Evolutionary conservation across 108 stramenopile species (phyloP).

Genomic region (Bacterosira constricta): DNA sequence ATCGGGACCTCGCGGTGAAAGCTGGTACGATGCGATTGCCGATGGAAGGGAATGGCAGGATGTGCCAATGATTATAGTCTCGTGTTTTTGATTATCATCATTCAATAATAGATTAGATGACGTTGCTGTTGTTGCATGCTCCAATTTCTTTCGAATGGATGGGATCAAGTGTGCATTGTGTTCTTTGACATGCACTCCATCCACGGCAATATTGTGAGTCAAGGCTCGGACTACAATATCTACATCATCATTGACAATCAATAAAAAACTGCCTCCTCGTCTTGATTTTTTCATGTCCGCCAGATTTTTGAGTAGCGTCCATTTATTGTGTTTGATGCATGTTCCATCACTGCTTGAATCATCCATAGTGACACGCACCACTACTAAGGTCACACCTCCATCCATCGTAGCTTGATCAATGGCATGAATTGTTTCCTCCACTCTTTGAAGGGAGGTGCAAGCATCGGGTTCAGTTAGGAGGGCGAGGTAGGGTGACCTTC

Average conservation of each 20-base stretch:
- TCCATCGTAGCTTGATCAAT: slow-evolving; percentile 52
- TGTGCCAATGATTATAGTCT: slow-evolving; percentile 63
- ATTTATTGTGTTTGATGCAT: slow-evolving; percentile 8
- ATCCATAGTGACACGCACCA: slow-evolving; percentile 53
- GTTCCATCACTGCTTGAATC: slow-evolving; percentile 2
- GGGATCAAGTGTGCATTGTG: slow-evolving; percentile 57
- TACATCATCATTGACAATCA: slow-evolving; percentile 72
- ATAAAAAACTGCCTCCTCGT: slow-evolving; percentile 19
- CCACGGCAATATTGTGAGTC: slow-evolving; percentile 30
- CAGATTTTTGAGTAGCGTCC: slow-evolving; percentile 44
- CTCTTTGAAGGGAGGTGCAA: slow-evolving; percentile 48
- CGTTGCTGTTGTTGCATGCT: not conserved
- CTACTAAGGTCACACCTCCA: slow-evolving; percentile 52
- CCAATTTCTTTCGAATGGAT: slow-evolving; percentile 46
- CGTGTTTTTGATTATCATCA: not conserved
- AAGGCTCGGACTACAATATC: slow-evolving; percentile 44
- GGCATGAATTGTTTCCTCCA: slow-evolving; percentile 56
- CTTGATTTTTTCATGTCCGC: slow-evolving; percentile 20
- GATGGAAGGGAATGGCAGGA: slow-evolving; percentile 71
- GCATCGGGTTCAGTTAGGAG: slow-evolving; percentile 81
- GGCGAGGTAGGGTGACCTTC: slow-evolving; percentile 60
- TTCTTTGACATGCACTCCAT: slow-evolving; percentile 86
- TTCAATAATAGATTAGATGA: too few species aligned
- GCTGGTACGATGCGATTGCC: slow-evolving; percentile 39
- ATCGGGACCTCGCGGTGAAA: slow-evolving; percentile 48